These are phyloP conservation scores for Salix caprea DNA, from an alignment of 345 rosid genomes.

Conservation along the genomic window DNA sequence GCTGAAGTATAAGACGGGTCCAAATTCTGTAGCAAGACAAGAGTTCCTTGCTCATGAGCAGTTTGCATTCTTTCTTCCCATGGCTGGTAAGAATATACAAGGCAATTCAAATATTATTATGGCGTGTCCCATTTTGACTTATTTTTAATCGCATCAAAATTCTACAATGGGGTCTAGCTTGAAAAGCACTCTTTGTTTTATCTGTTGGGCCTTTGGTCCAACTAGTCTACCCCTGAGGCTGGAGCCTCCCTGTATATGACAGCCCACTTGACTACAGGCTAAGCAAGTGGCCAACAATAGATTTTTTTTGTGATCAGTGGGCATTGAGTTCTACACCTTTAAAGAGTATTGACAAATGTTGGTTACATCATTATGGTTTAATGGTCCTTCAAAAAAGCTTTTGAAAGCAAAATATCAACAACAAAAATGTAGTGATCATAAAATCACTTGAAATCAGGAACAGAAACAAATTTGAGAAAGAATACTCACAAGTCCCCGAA, in stretches of 20 bases:
- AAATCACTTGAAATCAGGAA: neutral
- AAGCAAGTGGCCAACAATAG: neutral
- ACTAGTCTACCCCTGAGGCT: neutral
- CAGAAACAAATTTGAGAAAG: neutral
- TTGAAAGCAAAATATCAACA: neutral
- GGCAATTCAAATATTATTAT: constrained; percentile 16
- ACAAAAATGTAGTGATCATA: neutral
- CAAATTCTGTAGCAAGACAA: constrained; percentile 72
- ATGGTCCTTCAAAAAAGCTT: neutral
- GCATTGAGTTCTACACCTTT: neutral
- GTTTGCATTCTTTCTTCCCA: constrained; percentile 63
- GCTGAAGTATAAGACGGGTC: constrained; percentile 58
- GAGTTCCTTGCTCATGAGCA: constrained; percentile 47
- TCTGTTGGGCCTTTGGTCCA: neutral
- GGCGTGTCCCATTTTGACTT: neutral
- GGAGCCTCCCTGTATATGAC: neutral
- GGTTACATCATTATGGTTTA: neutral
- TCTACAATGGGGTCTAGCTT: neutral
- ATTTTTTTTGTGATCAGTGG: neutral
- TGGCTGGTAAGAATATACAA: constrained; percentile 40
- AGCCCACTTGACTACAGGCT: neutral
- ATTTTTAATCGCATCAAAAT: neutral
- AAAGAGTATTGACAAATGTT: neutral
- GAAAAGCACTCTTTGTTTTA: neutral
- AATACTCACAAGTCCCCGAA: constrained; percentile 61